Conservation (phyloP, 2,329 filamentous ascomycete genomes). For the Monosporascus cannonballus region DNA sequence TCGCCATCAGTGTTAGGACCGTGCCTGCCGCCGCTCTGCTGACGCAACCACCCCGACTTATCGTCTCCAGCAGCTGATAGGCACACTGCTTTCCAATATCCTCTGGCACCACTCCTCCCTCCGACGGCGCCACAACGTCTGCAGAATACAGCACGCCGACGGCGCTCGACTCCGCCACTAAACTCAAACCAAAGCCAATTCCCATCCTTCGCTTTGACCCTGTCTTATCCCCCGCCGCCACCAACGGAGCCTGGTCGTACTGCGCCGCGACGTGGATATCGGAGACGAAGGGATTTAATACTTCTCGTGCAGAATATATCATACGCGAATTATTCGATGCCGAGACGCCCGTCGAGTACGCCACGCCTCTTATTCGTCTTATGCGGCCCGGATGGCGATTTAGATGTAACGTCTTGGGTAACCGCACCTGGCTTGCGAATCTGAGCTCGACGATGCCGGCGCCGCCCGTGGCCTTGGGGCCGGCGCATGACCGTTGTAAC, state of each 20-base stretch:
- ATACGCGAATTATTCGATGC: slow-evolving; percentile 91
- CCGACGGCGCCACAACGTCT: slow-evolving; percentile 68
- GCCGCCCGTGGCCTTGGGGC: slow-evolving; percentile 68
- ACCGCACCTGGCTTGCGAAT: slow-evolving; percentile 86
- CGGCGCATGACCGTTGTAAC: slow-evolving; percentile 71
- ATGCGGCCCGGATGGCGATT: slow-evolving; percentile 76
- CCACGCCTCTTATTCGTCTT: slow-evolving; percentile 84
- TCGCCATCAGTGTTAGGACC: slow-evolving; percentile 86
- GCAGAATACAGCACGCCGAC: slow-evolving; percentile 79
- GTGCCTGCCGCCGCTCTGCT: slow-evolving; percentile 65
- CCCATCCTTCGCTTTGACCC: slow-evolving; percentile 62
- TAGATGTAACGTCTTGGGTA: slow-evolving; percentile 91
- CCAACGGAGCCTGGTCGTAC: slow-evolving; percentile 61
- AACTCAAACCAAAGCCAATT: slow-evolving; percentile 82
- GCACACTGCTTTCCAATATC: slow-evolving; percentile 86
- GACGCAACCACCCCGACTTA: slow-evolving; percentile 77
- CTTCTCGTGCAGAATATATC: slow-evolving; percentile 83
- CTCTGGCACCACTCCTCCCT: slow-evolving; percentile 79
- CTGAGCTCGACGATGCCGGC: slow-evolving; percentile 89
- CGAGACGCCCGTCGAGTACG: slow-evolving; percentile 86
- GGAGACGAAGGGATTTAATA: slow-evolving; percentile 78
- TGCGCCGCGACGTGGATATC: slow-evolving; percentile 88
- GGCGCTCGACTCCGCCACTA: slow-evolving; percentile 88
- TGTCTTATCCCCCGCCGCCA: slow-evolving; percentile 44
- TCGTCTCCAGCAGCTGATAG: slow-evolving; percentile 78